These are phyloP conservation scores for Aspergillus sp. DNA, from an alignment of 2,329 filamentous ascomycete species.

Conservation along the genomic window DNA sequence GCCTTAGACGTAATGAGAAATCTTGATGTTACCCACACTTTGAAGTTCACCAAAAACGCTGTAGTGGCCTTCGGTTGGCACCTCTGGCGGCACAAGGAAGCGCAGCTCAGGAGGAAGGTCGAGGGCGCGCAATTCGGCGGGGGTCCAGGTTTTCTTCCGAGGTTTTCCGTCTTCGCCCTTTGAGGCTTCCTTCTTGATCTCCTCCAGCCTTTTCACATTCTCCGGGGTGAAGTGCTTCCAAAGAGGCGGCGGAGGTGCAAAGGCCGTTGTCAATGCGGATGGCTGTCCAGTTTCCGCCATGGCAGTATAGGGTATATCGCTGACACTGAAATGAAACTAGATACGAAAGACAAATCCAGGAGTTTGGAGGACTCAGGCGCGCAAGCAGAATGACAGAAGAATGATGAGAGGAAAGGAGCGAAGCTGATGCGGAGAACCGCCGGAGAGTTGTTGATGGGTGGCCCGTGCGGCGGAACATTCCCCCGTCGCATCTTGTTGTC, in stretches of 20 bases:
- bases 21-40: constrained; percentile 41
- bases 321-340: too few species aligned
- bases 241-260: constrained; percentile 84
- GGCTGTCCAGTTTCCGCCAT: constrained; percentile 61
- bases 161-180: constrained; percentile 27
- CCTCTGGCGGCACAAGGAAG: constrained; percentile 76
- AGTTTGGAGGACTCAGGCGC: too few species aligned
- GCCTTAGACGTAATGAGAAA: too few species aligned
- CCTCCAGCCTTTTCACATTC: constrained; percentile 62
- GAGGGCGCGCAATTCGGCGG: constrained; percentile 32
- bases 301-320: neutral
- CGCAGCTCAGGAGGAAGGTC: constrained; percentile 68
- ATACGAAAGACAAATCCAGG: too few species aligned
- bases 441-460: constrained; percentile 5
- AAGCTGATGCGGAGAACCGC: constrained; percentile 13
- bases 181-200: constrained; percentile 44
- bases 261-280: constrained; percentile 58
- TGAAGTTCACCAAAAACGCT: constrained; percentile 70
- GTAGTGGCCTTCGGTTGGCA: constrained; percentile 69
- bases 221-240: constrained; percentile 82
- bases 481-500: neutral
- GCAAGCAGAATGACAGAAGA: neutral
- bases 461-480: constrained; percentile 14
- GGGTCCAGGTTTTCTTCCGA: constrained; percentile 31
- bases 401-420: neutral